phyloP scores from a whole-genome alignment of 2,329 filamentous ascomycete species.

The Fusarium irregulare region DNA sequence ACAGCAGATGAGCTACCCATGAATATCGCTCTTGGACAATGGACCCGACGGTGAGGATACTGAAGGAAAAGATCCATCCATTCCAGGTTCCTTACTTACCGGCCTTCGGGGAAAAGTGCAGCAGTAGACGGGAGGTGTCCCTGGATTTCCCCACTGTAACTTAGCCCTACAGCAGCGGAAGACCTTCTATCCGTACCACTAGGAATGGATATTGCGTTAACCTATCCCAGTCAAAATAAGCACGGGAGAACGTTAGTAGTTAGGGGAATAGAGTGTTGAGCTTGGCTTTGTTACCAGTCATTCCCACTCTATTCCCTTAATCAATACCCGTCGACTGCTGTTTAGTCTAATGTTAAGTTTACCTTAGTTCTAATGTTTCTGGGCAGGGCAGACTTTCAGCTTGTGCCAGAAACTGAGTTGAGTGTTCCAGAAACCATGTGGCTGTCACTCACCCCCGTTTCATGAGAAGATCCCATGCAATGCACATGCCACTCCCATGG shows the following conservation, averaged over 20 bases:
- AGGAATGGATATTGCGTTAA: neutral
- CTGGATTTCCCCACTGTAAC: conserved; percentile 10
- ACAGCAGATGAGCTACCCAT: neutral
- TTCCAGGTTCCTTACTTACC: neutral
- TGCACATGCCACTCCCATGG: conserved; percentile 11
- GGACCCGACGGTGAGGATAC: conserved; percentile 1
- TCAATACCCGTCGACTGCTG: neutral
- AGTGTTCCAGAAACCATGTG: conserved; percentile 33
- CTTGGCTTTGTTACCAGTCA: neutral
- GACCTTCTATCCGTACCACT: neutral
- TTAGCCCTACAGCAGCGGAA: conserved; percentile 6
- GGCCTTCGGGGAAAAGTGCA: neutral
- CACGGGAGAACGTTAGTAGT: neutral
- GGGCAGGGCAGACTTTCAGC: conserved; percentile 5
- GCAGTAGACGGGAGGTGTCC: neutral
- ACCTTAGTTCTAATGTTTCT: neutral
- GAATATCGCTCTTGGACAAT: neutral
- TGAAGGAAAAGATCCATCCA: neutral
- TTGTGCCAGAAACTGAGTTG: conserved; percentile 5
- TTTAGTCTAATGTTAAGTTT: neutral
- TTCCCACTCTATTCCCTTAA: neutral
- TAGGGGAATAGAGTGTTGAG: neutral
- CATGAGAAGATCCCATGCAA: conserved; percentile 24
- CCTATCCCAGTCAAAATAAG: conserved; percentile 2
- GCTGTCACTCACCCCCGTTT: conserved; percentile 18